Percentiles rank a stretch among this genome's conserved stretches.
These are phyloP conservation scores for Candida sp. DNA, from an alignment of 1,139 yeast species.

Conservation along the genomic window DNA sequence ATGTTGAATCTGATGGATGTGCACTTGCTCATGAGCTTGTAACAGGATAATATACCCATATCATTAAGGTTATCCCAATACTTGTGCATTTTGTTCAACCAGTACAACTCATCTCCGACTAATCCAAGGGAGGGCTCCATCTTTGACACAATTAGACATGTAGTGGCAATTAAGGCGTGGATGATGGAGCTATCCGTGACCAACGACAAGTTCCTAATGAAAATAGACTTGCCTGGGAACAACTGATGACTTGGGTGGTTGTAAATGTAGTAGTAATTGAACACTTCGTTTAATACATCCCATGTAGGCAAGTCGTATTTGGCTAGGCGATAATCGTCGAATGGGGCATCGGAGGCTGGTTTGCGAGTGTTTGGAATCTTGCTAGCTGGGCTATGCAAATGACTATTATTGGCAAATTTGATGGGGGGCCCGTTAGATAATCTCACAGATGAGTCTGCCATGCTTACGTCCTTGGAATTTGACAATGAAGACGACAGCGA, in stretches of 20 bases:
- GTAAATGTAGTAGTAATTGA: conserved; percentile 53
- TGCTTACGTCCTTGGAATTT: neutral
- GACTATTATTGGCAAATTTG: neutral
- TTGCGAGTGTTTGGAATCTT: neutral
- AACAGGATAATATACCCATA: conserved; percentile 26
- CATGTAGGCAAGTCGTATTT: conserved; percentile 47
- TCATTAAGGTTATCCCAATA: conserved; percentile 38
- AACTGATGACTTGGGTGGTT: conserved; percentile 50
- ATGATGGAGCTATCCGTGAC: conserved; percentile 42
- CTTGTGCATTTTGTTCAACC: conserved; percentile 42
- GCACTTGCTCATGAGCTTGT: conserved; percentile 21
- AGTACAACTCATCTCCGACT: conserved; percentile 35
- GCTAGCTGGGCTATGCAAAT: neutral
- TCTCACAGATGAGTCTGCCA: conserved; percentile 1
- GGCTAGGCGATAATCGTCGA: conserved; percentile 15
- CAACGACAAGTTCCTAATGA: conserved; percentile 36
- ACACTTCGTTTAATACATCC: conserved; percentile 34
- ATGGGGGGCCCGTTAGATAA: neutral
- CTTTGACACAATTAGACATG: conserved; percentile 31
- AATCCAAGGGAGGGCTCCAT: conserved; percentile 12
- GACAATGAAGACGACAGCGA: conserved; percentile 1
- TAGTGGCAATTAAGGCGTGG: conserved; percentile 51
- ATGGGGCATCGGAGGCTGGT: conserved; percentile 6
- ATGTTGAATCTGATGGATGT: conserved; percentile 17
- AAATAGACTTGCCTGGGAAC: conserved; percentile 43